Base-by-base conservation (phyloP, 2,329 filamentous ascomycete genomes). In the Ceratocystis diversiconidia region DNA sequence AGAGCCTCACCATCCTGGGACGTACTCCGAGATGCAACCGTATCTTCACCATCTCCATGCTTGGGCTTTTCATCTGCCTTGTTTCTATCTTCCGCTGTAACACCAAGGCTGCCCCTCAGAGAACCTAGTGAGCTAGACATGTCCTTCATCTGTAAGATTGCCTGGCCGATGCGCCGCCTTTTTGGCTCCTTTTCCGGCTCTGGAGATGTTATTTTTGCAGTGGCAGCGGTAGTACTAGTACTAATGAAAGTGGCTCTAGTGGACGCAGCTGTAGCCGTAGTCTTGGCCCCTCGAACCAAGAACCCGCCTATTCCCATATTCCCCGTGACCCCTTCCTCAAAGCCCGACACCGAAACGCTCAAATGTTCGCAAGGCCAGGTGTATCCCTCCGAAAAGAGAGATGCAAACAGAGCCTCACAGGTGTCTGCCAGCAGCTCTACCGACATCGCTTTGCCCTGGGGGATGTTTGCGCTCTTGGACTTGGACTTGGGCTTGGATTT, bases 291-390 rank as follows among this genome's bases (percentile, higher is more conserved):
- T 76, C 87, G 87, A 30, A 96, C 78, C n/a, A 99, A 79, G 72
- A 96, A 97, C 0, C 83, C 81, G 57, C 88, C 87, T 70, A 99
- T 97, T 43, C 88, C 89, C 79, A 86, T 86, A 72, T 96, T 97
- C 4, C 89, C 88, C 50, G 81, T 84, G 66, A 92, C 78, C 1
- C 90, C 89, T 69, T 96, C 91, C 73, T 97, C 92, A 69, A 97
- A 96, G 0, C 90, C 92, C n/a, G 85, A 86, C 28, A 97, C 90
- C 69, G 88, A 92, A 59, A 97, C 76, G 66, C 89, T 94, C 7
- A 99, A 79, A 72, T 96, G 94, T n/a, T 85, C 80, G 73, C 94
- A 97, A 5, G 94, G 94, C 90, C 91, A 97, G 17, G 81, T 79
- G 30, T 62, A 67, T 1, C 89, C 90, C 69, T 95, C 90, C 1